Percentiles rank a stretch among this genome's conserved stretches.
Conservation (phyloP, 2,329 filamentous ascomycete genomes). For the Colletotrichum acutatum region DNA sequence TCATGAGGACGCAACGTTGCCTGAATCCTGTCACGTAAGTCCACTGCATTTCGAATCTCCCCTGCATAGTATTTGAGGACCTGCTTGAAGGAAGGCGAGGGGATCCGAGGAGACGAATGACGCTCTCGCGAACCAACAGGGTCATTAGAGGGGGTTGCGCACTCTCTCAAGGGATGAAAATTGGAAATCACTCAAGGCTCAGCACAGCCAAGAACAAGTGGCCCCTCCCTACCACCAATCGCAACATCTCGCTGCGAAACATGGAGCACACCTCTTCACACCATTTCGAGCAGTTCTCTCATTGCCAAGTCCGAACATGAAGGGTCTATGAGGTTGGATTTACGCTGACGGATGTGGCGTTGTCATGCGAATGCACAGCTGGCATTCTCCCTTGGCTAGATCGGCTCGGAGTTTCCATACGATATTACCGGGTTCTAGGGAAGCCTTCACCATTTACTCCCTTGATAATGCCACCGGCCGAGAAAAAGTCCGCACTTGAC, state of each 20-base stretch:
- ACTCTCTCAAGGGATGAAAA: neutral
- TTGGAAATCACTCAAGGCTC: neutral
- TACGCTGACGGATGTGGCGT: neutral
- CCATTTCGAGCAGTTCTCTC: neutral
- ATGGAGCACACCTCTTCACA: neutral
- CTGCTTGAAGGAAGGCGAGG: neutral
- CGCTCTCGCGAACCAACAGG: neutral
- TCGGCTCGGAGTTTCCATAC: neutral
- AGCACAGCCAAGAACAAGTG: neutral
- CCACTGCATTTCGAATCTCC: neutral
- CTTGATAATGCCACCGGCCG: neutral
- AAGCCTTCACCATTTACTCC: neutral
- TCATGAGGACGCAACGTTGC: neutral
- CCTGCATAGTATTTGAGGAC: neutral
- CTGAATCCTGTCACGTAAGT: neutral
- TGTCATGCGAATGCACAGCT: neutral
- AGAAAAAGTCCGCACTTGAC: neutral
- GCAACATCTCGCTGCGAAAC: neutral
- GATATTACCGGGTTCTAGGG: neutral
- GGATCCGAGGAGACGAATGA: neutral
- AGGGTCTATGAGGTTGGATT: neutral
- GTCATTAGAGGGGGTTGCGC: neutral
- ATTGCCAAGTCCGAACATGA: neutral
- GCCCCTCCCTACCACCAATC: neutral
- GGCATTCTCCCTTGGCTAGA: neutral